phyloP scores from a whole-genome alignment of 1,139 yeast species.

The Lipomyces yarrowii region DNA sequence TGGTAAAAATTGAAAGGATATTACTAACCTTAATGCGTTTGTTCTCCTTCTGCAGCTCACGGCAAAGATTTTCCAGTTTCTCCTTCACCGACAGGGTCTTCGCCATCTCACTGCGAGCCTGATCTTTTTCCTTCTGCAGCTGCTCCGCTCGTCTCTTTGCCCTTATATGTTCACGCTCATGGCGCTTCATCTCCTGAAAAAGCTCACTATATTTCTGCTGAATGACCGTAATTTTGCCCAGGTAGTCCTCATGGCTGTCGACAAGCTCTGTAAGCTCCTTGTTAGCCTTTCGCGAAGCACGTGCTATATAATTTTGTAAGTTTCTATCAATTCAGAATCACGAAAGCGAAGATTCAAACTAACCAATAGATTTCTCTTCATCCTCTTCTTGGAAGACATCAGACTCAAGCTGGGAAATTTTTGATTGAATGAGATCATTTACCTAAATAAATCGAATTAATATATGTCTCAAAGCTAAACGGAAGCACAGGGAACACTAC shows the following conservation, averaged over 20 bases:
- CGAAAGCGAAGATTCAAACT: not conserved
- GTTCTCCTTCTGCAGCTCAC: slow-evolving; percentile 33
- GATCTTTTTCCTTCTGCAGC: slow-evolving; percentile 25
- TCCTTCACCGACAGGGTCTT: slow-evolving; percentile 25
- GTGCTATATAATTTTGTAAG: not conserved
- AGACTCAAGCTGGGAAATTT: slow-evolving; percentile 20
- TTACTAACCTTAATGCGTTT: slow-evolving; percentile 27
- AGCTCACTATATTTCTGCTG: slow-evolving; percentile 33
- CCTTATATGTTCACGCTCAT: slow-evolving; percentile 32
- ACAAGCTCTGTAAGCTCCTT: slow-evolving; percentile 28
- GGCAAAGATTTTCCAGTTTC: slow-evolving; percentile 31
- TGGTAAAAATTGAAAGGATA: not conserved
- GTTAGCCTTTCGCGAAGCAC: slow-evolving; percentile 23
- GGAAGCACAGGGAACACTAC: not conserved
- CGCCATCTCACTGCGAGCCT: slow-evolving; percentile 17
- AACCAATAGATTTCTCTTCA: slow-evolving; percentile 13
- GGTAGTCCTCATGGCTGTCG: slow-evolving; percentile 34
- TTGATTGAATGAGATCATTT: slow-evolving; percentile 15
- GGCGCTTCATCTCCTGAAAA: slow-evolving; percentile 33
- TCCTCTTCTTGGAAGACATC: slow-evolving; percentile 19
- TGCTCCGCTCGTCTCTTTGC: slow-evolving; percentile 27
- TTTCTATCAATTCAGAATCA: not conserved
- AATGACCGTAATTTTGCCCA: slow-evolving; percentile 30
- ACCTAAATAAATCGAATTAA: not conserved
- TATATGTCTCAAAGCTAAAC: not conserved